Percentiles rank a stretch among this genome's conserved stretches.
Conservation (phyloP, 108 stramenopile genomes). For the Mediolabrus comicus region DNA sequence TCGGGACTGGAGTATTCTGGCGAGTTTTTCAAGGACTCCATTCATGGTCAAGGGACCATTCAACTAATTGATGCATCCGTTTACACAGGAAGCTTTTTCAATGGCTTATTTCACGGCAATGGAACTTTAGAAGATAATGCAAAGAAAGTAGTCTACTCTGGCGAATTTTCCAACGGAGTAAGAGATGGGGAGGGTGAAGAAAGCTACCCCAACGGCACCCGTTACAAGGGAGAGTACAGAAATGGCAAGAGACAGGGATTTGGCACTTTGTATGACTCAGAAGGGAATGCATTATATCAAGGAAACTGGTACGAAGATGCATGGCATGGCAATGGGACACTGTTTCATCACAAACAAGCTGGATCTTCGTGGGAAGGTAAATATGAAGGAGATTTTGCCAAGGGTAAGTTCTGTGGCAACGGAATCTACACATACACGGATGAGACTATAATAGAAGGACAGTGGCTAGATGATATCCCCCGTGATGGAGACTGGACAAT, state of each 20-base stretch:
- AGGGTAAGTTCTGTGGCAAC: constrained; percentile 33
- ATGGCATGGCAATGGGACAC: constrained; percentile 32
- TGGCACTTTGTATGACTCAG: constrained; percentile 20
- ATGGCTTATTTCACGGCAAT: constrained; percentile 34
- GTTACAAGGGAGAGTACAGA: constrained; percentile 28
- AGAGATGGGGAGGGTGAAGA: constrained; percentile 41
- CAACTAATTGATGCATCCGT: constrained; percentile 24
- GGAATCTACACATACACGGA: constrained; percentile 29
- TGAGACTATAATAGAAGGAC: constrained; percentile 40
- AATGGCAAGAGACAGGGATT: constrained; percentile 37
- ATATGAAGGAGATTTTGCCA: constrained; percentile 33
- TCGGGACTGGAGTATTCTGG: constrained; percentile 39
- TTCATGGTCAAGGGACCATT: constrained; percentile 37
- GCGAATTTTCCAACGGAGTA: constrained; percentile 33
- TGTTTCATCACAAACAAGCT: constrained; percentile 1
- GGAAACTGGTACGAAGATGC: constrained; percentile 38
- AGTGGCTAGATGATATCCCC: constrained; percentile 37
- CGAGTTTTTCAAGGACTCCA: constrained; percentile 30
- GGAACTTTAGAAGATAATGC: constrained; percentile 23
- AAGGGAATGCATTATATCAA: constrained; percentile 18
- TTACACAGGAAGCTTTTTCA: constrained; percentile 29
- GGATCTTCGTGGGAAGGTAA: constrained; percentile 16
- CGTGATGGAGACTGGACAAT: constrained; percentile 48
- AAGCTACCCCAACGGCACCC: constrained; percentile 20
- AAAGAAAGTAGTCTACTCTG: constrained; percentile 13